Percentiles rank a stretch among this genome's conserved stretches.
Conservation (phyloP, 2,329 filamentous ascomycete genomes). For the Cladosporium sp. region DNA sequence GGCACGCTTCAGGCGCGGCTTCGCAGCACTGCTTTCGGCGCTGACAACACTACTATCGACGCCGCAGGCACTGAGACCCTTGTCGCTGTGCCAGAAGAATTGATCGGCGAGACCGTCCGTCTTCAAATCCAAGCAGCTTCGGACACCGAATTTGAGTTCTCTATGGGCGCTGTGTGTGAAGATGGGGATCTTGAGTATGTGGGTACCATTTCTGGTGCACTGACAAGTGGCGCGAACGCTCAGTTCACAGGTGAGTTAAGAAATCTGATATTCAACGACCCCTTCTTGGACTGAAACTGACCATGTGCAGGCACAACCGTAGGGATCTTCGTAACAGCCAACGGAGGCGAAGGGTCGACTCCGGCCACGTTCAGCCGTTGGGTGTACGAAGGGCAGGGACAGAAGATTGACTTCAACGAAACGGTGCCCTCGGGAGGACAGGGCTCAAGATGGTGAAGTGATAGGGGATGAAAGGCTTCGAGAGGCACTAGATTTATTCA, state of each 20-base stretch:
- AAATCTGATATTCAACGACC: not conserved
- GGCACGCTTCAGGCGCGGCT: slow-evolving; percentile 24
- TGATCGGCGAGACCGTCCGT: not conserved
- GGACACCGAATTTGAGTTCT: slow-evolving; percentile 7
- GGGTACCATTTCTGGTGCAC: not conserved
- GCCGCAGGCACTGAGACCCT: not conserved
- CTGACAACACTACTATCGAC: not conserved
- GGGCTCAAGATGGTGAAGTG: not conserved
- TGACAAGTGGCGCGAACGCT: slow-evolving; percentile 3
- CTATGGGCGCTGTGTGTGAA: not conserved
- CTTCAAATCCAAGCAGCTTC: slow-evolving; percentile 2
- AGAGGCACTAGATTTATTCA: too few species aligned
- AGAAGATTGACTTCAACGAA: slow-evolving; percentile 12
- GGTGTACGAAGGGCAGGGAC: slow-evolving; percentile 12
- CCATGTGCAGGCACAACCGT: not conserved
- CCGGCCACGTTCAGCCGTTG: slow-evolving; percentile 7
- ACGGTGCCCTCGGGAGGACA: not conserved
- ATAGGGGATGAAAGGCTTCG: not conserved
- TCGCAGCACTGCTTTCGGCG: not conserved
- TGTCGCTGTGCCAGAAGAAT: not conserved
- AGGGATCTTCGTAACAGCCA: slow-evolving; percentile 6
- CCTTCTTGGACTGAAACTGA: not conserved
- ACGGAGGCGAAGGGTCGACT: slow-evolving; percentile 7
- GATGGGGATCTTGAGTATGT: not conserved
- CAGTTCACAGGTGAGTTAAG: slow-evolving; percentile 11